Conservation (phyloP, 2,329 filamentous ascomycete species). For the Cryphonectria parasitica region DNA sequence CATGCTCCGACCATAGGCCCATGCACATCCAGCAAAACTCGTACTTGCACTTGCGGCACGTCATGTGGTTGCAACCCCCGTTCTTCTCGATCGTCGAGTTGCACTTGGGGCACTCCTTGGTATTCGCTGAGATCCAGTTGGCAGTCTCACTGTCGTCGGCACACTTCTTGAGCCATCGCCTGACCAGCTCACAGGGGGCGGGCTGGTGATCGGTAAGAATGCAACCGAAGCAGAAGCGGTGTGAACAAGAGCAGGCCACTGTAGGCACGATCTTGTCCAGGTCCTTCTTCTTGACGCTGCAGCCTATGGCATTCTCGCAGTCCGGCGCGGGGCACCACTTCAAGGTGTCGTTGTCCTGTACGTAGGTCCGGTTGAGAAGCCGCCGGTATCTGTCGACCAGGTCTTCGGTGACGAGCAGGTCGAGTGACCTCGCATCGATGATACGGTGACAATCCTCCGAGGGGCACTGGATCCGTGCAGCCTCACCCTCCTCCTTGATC, state of each 20-base stretch:
- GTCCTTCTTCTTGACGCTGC: slow-evolving; percentile 84
- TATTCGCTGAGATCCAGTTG: slow-evolving; percentile 99
- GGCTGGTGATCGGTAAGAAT: slow-evolving; percentile 89
- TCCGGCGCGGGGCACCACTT: slow-evolving; percentile 99
- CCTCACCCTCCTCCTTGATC: slow-evolving; percentile 93
- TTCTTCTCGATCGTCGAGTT: slow-evolving; percentile 99
- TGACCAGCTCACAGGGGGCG: slow-evolving; percentile 87
- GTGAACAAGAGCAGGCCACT: slow-evolving; percentile 81
- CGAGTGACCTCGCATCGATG: slow-evolving; percentile 86
- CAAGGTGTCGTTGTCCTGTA: slow-evolving; percentile 92
- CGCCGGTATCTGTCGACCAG: slow-evolving; percentile 72
- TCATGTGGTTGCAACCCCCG: slow-evolving; percentile 97
- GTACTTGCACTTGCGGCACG: slow-evolving; percentile 91
- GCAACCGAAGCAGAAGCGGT: slow-evolving; percentile 95
- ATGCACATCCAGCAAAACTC: slow-evolving; percentile 99
- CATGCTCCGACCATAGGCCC: slow-evolving; percentile 98
- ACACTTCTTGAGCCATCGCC: slow-evolving; percentile 97
- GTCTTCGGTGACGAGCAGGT: slow-evolving; percentile 69
- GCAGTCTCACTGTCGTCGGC: slow-evolving; percentile 98
- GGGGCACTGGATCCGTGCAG: slow-evolving; percentile 91
- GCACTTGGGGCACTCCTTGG: slow-evolving; percentile 96
- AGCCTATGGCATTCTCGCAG: slow-evolving; percentile 91
- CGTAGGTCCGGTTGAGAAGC: slow-evolving; percentile 89
- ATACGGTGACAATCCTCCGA: slow-evolving; percentile 85
- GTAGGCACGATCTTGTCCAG: slow-evolving; percentile 85